Evolutionary conservation across 805 yeast species (phyloP).

Genomic region (Metschnikowia cerradonensis): DNA sequence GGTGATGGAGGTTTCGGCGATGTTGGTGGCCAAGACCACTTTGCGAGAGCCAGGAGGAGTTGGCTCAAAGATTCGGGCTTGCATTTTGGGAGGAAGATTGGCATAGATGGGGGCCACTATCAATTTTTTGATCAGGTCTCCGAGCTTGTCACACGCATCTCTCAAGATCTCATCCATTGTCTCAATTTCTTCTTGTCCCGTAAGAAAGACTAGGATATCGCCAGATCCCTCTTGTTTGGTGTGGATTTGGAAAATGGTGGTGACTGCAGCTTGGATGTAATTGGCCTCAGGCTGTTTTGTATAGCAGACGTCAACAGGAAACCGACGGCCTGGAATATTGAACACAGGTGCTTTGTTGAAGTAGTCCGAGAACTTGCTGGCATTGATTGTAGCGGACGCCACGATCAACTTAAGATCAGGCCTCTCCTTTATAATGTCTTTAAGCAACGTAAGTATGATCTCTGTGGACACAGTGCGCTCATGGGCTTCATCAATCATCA

Average conservation of each 20-base stretch:
- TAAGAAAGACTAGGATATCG: slow-evolving; percentile 84
- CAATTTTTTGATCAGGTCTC: slow-evolving; percentile 56
- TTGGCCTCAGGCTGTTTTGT: slow-evolving; percentile 87
- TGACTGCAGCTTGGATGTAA: slow-evolving; percentile 83
- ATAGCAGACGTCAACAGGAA: slow-evolving; percentile 82
- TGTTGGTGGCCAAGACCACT: slow-evolving; percentile 91
- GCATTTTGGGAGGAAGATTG: slow-evolving; percentile 81
- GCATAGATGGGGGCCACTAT: slow-evolving; percentile 87
- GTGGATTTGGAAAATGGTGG: slow-evolving; percentile 86
- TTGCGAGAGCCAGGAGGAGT: slow-evolving; percentile 78
- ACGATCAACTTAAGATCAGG: slow-evolving; percentile 72
- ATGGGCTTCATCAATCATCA: slow-evolving; percentile 97
- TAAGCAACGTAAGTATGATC: slow-evolving; percentile 69
- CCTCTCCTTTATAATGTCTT: slow-evolving; percentile 59
- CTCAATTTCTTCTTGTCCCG: slow-evolving; percentile 97
- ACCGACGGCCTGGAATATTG: slow-evolving; percentile 89
- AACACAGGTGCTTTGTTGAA: slow-evolving; percentile 83
- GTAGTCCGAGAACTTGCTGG: slow-evolving; percentile 77
- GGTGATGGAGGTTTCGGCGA: slow-evolving; percentile 55
- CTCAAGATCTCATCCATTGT: slow-evolving; percentile 64
- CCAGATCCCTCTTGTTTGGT: slow-evolving; percentile 61
- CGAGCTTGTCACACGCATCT: slow-evolving; percentile 63
- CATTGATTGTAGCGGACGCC: slow-evolving; percentile 94
- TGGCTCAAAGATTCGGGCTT: slow-evolving; percentile 76
- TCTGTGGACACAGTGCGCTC: slow-evolving; percentile 95